Evolutionary conservation across 2,329 filamentous ascomycete genomes (phyloP).

Genomic region (Monilinia fructicola): DNA sequence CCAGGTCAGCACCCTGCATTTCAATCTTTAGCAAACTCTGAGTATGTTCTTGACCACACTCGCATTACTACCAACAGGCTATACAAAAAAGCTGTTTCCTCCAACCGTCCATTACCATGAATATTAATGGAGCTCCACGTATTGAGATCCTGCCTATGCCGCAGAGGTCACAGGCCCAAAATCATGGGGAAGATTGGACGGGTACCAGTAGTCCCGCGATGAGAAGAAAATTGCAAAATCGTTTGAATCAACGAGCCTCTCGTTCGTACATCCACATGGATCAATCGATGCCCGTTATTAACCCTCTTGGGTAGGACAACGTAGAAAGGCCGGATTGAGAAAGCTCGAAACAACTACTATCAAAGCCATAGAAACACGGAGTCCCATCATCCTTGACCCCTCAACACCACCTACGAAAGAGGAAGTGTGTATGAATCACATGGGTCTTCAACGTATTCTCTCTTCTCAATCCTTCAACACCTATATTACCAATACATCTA

Average conservation of each 20-base stretch:
- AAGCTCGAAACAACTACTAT: not conserved
- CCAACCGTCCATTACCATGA: too few species aligned
- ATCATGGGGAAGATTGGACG: constrained; percentile 41
- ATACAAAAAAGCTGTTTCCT: too few species aligned
- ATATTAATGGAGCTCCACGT: too few species aligned
- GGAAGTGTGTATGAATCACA: constrained; percentile 17
- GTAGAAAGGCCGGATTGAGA: constrained; percentile 2
- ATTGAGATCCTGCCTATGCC: constrained; percentile 21
- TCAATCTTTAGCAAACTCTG: not conserved
- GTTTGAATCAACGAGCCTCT: constrained; percentile 37
- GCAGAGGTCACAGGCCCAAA: constrained; percentile 25
- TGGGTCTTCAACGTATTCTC: constrained; percentile 8
- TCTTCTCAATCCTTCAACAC: constrained; percentile 21
- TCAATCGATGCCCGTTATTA: not conserved
- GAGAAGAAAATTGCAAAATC: constrained; percentile 37
- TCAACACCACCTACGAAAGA: not conserved
- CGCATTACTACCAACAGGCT: not conserved
- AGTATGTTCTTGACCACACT: not conserved
- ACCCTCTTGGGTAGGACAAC: not conserved
- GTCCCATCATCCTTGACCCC: not conserved
- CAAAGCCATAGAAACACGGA: not conserved
- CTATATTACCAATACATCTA: constrained; percentile 13
- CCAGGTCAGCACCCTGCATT: constrained; percentile 9
- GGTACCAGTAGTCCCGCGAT: constrained; percentile 38
- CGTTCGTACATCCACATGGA: constrained; percentile 28